Evolutionary conservation across 1,284 basidiomycete species (phyloP).

Genomic region (Ustilago shanxiensis): DNA sequence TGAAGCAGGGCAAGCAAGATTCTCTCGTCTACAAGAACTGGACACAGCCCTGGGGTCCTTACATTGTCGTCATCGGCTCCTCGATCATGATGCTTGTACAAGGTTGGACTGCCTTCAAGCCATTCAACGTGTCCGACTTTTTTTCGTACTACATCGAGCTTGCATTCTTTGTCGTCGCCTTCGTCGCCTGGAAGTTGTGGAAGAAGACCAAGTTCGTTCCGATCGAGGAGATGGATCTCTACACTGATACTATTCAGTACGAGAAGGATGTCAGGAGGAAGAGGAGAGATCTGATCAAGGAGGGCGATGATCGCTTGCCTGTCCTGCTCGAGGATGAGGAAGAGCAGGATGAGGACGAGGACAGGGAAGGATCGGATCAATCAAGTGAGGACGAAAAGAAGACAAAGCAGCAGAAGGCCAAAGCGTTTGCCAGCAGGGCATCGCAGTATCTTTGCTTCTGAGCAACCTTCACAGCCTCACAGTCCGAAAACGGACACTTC

Average conservation of each 20-base stretch:
- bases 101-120: slow-evolving; percentile 60
- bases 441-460: slow-evolving; percentile 43
- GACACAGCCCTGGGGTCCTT: slow-evolving; percentile 69
- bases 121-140: slow-evolving; percentile 55
- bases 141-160: slow-evolving; percentile 72
- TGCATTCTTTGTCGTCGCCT: slow-evolving; percentile 50
- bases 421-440: slow-evolving; percentile 27
- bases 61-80: slow-evolving; percentile 55
- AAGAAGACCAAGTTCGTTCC: slow-evolving; percentile 44
- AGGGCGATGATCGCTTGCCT: slow-evolving; percentile 29
- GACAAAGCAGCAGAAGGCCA: slow-evolving; percentile 21
- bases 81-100: slow-evolving; percentile 66
- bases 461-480: neutral
- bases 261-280: slow-evolving; percentile 33
- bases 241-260: slow-evolving; percentile 54
- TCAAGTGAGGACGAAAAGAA: slow-evolving; percentile 4
- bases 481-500: neutral
- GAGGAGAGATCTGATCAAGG: slow-evolving; percentile 24
- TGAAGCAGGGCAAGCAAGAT: slow-evolving; percentile 73
- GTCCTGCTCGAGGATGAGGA: slow-evolving; percentile 41
- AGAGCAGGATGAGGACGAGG: slow-evolving; percentile 14
- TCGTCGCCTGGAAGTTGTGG: slow-evolving; percentile 51
- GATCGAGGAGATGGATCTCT: slow-evolving; percentile 61
- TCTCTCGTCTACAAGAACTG: slow-evolving; percentile 72
- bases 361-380: slow-evolving; percentile 6